These are phyloP conservation scores for Psilocybe sp. DNA, from an alignment of 768 basidiomycete genomes.

Conservation along the genomic window DNA sequence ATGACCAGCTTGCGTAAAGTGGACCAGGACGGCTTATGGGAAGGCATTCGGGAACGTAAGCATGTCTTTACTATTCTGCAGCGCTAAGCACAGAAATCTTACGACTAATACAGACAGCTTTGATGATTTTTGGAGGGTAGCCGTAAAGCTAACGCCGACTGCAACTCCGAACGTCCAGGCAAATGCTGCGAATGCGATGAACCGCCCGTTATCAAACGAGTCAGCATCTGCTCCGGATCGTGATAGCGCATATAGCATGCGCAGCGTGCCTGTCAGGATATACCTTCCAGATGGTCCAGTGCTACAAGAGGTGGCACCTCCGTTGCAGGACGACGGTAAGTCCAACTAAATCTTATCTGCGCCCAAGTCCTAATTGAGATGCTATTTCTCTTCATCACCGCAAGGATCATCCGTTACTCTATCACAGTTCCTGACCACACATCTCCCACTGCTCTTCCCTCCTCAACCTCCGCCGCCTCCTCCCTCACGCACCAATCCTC, in stretches of 20 bases:
- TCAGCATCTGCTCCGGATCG: conserved; percentile 52
- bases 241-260: conserved; percentile 84
- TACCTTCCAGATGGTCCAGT: conserved; percentile 91
- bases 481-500: conserved; percentile 37
- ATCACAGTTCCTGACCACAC: conserved; percentile 59
- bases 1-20: conserved; percentile 88
- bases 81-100: conserved; percentile 7
- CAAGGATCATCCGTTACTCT: conserved; percentile 75
- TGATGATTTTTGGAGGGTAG: conserved; percentile 92
- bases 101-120: conserved; percentile 72
- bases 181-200: conserved; percentile 59
- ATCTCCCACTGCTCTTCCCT: conserved; percentile 81
- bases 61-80: conserved; percentile 4
- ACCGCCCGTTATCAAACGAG: conserved; percentile 65
- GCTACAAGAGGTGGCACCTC: conserved; percentile 85
- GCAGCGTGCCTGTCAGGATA: conserved; percentile 85
- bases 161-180: conserved; percentile 64
- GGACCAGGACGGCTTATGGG: conserved; percentile 97
- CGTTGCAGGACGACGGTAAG: conserved; percentile 75
- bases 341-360: conserved; percentile 8
- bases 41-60: conserved; percentile 92
- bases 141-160: conserved; percentile 88
- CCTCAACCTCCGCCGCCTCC: conserved; percentile 41
- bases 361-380: background rate
- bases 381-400: conserved; percentile 3